Evolutionary conservation across 2,329 filamentous ascomycete genomes (phyloP).

Genomic region (Nothophaeocryptopus gaeumannii): DNA sequence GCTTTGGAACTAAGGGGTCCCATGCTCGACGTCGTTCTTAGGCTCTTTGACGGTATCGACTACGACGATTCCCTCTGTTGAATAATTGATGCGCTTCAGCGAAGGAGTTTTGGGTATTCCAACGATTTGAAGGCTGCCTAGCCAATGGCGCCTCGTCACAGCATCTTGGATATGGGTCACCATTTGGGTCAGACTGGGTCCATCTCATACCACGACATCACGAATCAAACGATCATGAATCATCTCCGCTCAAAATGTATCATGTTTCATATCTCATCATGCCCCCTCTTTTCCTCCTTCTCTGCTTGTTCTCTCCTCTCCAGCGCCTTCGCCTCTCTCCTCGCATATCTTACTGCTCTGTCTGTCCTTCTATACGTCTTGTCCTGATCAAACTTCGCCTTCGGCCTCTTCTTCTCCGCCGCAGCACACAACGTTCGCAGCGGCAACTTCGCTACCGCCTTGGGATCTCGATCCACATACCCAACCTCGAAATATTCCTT

Average conservation of each 20-base stretch:
- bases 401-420: conserved; percentile 66
- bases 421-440: conserved; percentile 42
- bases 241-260: not conserved
- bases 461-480: conserved; percentile 61
- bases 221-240: too few relatives aligned
- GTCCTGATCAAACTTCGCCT: conserved; percentile 23
- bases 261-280: conserved; percentile 11
- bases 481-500: conserved; percentile 82
- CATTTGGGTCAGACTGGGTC: too few relatives aligned
- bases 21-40: conserved; percentile 48
- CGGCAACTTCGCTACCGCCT: conserved; percentile 59
- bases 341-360: not conserved
- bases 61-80: conserved; percentile 35
- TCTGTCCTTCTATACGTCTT: conserved; percentile 14
- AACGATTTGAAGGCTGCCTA: too few relatives aligned
- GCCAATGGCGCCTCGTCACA: too few relatives aligned
- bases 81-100: not conserved
- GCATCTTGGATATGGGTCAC: too few relatives aligned
- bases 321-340: not conserved
- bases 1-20: conserved; percentile 39
- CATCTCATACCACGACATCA: too few relatives aligned
- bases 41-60: conserved; percentile 46
- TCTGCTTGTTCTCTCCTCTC: not conserved
- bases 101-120: too few relatives aligned
- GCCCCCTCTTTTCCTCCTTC: conserved; percentile 2